Evolutionary conservation across 225 moss, liverwort and hornwort species (phyloP), one percentile per base, ranked within the genome.

Genomic region (Antitrichia curtipendula): DNA sequence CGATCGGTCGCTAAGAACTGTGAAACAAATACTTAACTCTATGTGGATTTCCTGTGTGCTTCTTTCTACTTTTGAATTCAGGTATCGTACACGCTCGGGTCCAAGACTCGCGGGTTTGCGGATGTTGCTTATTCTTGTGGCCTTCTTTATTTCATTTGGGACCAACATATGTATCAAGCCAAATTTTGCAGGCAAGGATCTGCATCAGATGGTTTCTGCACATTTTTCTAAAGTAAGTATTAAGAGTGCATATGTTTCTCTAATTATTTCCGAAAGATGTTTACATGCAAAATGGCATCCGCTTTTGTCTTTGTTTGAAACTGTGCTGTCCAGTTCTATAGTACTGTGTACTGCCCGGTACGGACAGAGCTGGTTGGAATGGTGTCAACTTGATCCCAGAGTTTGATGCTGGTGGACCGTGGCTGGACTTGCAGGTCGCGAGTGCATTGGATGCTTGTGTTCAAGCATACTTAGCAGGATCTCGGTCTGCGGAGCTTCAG

Each of bases 91-190:
- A 61, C 89, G 82, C 84, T 32, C 63, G 52, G 93, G 93, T 43
- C 93, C 93, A 86, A 93, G 82, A 81, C 87, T 89, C 22, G 91
- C 93, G 43, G 93, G 91, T 43, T 88, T 92, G 79, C 93, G 93
- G 81, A 88, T 93, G 91, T 84, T 93, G 88, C 93, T 93, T 86
- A 70, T 93, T 81, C 29, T 92, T 74, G 81, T 86, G 76, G 93
- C 89, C 59, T 93, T 93, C 74, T 8, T 90, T 38, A 84, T 92
- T 90, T 81, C 93, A 84, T 72, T 73, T 73, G 84, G 81, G 41
- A 92, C 93, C 88, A 93, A 93, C 76, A 82, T 93, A 86, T 87
- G 86, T 75, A 93, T 93, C 54, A 93, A 93, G 86, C 93, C 93
- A 52, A 84, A 66, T 73, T 93, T 92, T 82, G 92, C 90, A n/a